Conservation (phyloP, 2,329 filamentous ascomycete species). For the Aspergillus amoenus region DNA sequence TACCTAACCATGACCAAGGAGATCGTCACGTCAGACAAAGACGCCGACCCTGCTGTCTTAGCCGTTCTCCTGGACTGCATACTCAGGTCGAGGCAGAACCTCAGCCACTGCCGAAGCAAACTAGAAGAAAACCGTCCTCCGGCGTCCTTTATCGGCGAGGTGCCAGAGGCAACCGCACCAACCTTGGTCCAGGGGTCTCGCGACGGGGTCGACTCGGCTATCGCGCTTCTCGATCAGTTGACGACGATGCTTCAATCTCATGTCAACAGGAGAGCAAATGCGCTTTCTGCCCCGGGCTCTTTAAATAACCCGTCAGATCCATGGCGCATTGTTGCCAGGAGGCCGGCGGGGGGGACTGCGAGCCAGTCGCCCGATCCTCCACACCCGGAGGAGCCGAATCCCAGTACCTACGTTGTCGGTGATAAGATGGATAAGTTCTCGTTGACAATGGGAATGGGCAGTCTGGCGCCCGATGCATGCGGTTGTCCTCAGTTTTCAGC, state of each 20-base stretch:
- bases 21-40: neutral
- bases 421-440: neutral
- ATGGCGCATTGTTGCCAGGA: neutral
- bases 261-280: neutral
- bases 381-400: neutral
- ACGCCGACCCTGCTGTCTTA: neutral
- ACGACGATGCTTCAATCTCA: neutral
- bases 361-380: neutral
- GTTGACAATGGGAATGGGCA: neutral
- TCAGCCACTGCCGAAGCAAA: neutral
- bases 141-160: neutral
- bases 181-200: neutral
- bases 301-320: neutral
- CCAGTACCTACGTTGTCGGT: neutral
- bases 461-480: neutral
- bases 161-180: neutral
- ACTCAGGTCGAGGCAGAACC: neutral
- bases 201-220: neutral
- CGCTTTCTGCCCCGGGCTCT: neutral
- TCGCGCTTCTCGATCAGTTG: constrained; percentile 4
- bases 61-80: neutral
- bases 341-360: too few species aligned
- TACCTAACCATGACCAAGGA: constrained; percentile 4
- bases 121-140: neutral
- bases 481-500: neutral